Conservation (phyloP, 352 stramenopile genomes). For the Pythium periplocum region DNA sequence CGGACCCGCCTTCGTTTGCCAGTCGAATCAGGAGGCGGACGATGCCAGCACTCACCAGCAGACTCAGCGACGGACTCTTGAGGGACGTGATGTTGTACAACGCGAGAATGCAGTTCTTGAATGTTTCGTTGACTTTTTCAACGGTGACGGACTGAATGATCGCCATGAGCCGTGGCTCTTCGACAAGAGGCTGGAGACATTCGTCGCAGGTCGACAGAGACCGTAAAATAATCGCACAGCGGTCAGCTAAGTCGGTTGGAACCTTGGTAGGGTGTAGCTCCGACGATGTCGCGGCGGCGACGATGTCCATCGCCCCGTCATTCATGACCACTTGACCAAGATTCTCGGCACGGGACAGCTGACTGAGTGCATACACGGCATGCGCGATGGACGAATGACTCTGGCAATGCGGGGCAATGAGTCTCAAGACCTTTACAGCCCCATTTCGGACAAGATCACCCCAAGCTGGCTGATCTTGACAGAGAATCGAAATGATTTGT, state of each 20-base stretch:
- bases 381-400: conserved; percentile 27
- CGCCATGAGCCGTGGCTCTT: conserved; percentile 46
- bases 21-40: conserved; percentile 63
- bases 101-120: conserved; percentile 56
- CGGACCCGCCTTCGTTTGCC: conserved; percentile 30
- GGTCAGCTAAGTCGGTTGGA: conserved; percentile 36
- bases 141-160: conserved; percentile 37
- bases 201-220: conserved; percentile 53
- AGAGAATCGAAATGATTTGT: conserved; percentile 60
- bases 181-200: conserved; percentile 40
- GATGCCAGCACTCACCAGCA: conserved; percentile 42
- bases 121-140: conserved; percentile 31
- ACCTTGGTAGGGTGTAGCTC: conserved; percentile 8
- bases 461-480: conserved; percentile 53
- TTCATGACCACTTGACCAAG: conserved; percentile 31
- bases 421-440: conserved; percentile 49
- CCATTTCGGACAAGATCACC: conserved; percentile 40
- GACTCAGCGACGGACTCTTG: conserved; percentile 39
- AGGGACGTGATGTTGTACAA: conserved; percentile 71
- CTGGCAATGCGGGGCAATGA: conserved; percentile 29
- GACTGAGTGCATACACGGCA: conserved; percentile 58
- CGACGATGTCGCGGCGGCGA: conserved; percentile 32
- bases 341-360: conserved; percentile 55
- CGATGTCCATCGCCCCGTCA: conserved; percentile 57
- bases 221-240: conserved; percentile 64